These are phyloP conservation scores for Heritiera littoralis DNA, from an alignment of 345 rosid species.

Conservation along the genomic window DNA sequence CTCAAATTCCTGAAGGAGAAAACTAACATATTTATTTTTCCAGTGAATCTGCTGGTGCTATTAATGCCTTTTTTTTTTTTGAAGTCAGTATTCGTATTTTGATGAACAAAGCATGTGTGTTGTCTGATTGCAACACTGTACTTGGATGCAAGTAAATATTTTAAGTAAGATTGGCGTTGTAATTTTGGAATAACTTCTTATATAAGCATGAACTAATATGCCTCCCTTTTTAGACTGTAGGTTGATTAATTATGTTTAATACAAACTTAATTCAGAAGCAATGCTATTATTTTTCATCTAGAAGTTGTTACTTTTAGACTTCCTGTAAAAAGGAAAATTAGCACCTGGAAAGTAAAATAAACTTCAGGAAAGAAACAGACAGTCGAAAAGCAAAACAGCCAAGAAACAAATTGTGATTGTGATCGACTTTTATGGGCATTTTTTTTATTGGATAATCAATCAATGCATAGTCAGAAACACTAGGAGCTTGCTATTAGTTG, in stretches of 20 bases:
- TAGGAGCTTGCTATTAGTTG: not conserved
- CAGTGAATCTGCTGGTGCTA: not conserved
- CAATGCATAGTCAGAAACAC: not conserved
- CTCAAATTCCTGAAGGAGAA: not conserved
- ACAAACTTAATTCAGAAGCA: not conserved
- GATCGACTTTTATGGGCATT: too few species aligned
- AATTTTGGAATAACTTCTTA: too few species aligned
- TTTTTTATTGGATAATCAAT: not conserved
- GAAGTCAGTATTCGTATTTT: not conserved
- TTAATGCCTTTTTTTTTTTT: not conserved
- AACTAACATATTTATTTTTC: not conserved
- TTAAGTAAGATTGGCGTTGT: not conserved
- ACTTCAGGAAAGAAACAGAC: not conserved
- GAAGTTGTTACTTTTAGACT: not conserved
- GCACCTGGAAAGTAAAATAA: not conserved
- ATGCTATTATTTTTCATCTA: not conserved
- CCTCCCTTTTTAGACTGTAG: not conserved
- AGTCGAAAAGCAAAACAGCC: not conserved
- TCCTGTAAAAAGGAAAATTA: not conserved
- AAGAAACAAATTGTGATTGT: not conserved
- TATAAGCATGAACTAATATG: not conserved
- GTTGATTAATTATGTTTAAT: not conserved
- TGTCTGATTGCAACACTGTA: not conserved
- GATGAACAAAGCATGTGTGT: not conserved
- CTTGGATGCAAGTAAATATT: not conserved